Conservation (phyloP, 768 basidiomycete genomes). For the Suillus weaverae region DNA sequence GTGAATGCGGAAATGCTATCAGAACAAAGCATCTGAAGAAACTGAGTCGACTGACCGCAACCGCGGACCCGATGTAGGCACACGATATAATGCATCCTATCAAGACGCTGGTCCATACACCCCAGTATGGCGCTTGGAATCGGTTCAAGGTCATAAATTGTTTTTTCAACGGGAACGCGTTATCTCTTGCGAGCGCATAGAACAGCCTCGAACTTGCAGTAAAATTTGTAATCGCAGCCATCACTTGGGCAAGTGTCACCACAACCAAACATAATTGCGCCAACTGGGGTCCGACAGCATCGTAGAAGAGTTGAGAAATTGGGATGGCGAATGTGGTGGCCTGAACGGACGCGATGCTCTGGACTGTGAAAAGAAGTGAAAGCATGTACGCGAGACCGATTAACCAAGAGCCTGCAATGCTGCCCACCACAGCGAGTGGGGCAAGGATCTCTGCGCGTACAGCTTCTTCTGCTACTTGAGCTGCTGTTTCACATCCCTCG, state of each 20-base stretch:
- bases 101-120: constrained; percentile 55
- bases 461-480: constrained; percentile 61
- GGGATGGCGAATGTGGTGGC: constrained; percentile 53
- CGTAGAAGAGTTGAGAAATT: constrained; percentile 57
- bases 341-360: constrained; percentile 50
- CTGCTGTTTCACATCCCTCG: constrained; percentile 64
- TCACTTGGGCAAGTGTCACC: constrained; percentile 50
- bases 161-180: constrained; percentile 48
- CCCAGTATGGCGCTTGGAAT: constrained; percentile 53
- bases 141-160: constrained; percentile 51
- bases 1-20: background rate
- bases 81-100: constrained; percentile 56
- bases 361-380: constrained; percentile 56
- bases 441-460: constrained; percentile 55
- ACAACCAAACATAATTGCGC: constrained; percentile 53
- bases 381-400: constrained; percentile 60
- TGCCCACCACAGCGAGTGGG: constrained; percentile 54
- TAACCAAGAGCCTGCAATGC: constrained; percentile 55
- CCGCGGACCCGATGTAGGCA: constrained; percentile 56
- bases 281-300: constrained; percentile 48
- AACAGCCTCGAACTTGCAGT: constrained; percentile 58
- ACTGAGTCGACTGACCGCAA: constrained; percentile 43
- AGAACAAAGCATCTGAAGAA: background rate
- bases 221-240: constrained; percentile 57
- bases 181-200: constrained; percentile 57